A percentile compares a stretch with the other conserved stretches of the same genome.
phyloP scores from a whole-genome alignment of 441 rosid species.

The Erodium moschatum region DNA sequence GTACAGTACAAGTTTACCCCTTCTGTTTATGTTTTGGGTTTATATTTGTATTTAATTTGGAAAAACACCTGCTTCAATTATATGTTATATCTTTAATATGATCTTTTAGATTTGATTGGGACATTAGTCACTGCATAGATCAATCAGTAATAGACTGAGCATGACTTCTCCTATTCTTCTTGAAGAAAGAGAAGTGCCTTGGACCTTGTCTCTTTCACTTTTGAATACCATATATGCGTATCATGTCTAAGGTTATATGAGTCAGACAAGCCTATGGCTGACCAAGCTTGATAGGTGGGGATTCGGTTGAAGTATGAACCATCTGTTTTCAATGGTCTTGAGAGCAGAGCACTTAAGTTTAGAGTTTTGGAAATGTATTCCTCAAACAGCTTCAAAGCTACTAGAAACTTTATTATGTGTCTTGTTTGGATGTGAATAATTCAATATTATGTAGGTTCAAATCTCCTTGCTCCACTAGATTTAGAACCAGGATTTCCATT shows the following conservation, averaged over 20 bases:
- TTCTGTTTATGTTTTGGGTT: conserved; percentile 3
- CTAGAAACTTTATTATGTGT: no score
- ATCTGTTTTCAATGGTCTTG: neutral
- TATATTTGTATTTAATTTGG: neutral
- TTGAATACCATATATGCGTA: neutral
- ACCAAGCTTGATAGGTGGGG: neutral
- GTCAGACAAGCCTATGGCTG: neutral
- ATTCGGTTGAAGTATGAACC: neutral
- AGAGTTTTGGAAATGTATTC: neutral
- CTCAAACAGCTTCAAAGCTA: neutral
- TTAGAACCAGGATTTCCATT: no score
- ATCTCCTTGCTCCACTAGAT: no score
- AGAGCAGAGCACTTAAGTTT: neutral
- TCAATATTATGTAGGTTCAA: neutral
- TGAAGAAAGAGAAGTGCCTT: neutral
- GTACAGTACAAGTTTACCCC: conserved; percentile 27
- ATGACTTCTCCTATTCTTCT: neutral
- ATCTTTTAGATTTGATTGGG: neutral
- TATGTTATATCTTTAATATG: neutral
- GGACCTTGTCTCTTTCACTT: neutral
- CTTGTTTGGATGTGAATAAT: neutral
- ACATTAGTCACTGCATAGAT: neutral
- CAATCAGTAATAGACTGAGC: neutral
- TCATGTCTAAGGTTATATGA: neutral
- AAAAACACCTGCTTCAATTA: neutral